phyloP scores from a whole-genome alignment of 1,284 basidiomycete species.

The Boletus sp. region DNA sequence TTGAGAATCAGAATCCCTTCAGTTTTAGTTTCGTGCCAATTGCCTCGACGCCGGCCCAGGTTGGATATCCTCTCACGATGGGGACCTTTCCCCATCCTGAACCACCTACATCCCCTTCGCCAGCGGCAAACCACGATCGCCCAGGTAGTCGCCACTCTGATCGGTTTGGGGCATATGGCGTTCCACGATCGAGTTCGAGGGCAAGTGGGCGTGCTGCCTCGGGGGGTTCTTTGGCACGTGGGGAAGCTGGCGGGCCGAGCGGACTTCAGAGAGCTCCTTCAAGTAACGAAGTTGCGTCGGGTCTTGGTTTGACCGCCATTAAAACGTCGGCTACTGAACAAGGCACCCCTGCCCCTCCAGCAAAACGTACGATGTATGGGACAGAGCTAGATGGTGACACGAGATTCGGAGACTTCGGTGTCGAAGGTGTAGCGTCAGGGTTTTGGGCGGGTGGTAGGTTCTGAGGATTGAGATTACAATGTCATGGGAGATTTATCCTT shows the following conservation, averaged over 20 bases:
- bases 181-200: slow-evolving; percentile 32
- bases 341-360: slow-evolving; percentile 33
- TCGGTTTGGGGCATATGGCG: slow-evolving; percentile 29
- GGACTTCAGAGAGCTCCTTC: slow-evolving; percentile 31
- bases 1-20: slow-evolving; percentile 53
- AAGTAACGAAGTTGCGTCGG: slow-evolving; percentile 37
- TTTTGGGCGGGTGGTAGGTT: slow-evolving; percentile 55
- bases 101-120: slow-evolving; percentile 66
- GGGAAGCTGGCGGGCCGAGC: slow-evolving; percentile 27
- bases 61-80: slow-evolving; percentile 36
- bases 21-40: slow-evolving; percentile 50
- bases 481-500: slow-evolving; percentile 4
- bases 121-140: slow-evolving; percentile 40
- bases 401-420: slow-evolving; percentile 76
- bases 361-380: slow-evolving; percentile 73
- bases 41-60: slow-evolving; percentile 49
- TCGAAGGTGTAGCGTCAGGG: slow-evolving; percentile 64
- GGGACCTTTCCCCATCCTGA: slow-evolving; percentile 61
- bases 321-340: slow-evolving; percentile 31
- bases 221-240: slow-evolving; percentile 29
- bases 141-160: slow-evolving; percentile 35
- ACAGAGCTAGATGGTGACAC: slow-evolving; percentile 72
- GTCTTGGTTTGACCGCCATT: slow-evolving; percentile 37
- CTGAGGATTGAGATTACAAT: slow-evolving; percentile 28
- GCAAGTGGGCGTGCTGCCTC: slow-evolving; percentile 30